Conservation (phyloP, 345 rosid species). For the Populus ilicifolia region DNA sequence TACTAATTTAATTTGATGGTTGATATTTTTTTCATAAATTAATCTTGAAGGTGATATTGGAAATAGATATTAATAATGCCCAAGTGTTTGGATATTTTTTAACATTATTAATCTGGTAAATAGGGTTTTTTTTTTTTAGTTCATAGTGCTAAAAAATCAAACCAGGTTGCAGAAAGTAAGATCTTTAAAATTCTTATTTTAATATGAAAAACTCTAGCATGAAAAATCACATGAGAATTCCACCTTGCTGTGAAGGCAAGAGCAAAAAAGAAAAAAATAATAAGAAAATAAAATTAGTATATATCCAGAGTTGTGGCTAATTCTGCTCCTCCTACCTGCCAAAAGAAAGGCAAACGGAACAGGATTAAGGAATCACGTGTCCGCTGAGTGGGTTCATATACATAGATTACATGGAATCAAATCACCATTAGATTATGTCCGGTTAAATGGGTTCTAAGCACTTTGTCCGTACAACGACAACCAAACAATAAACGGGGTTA, state of each 20-base stretch:
- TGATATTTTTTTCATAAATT: background rate
- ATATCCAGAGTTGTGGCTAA: background rate
- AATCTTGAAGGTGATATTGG: background rate
- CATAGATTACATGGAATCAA: background rate
- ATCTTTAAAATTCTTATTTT: too few relatives aligned
- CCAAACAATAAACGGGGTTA: slow-evolving; percentile 7
- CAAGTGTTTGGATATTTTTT: too few relatives aligned
- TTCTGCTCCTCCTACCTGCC: background rate
- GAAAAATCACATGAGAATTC: background rate
- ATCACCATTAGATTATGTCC: slow-evolving; percentile 22
- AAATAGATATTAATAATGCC: too few relatives aligned
- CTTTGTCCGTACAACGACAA: slow-evolving; percentile 34
- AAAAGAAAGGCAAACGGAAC: background rate
- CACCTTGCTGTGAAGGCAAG: background rate
- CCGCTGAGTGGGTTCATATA: background rate
- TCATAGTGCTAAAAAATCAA: background rate
- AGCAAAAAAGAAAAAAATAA: background rate
- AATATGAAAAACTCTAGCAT: too few relatives aligned
- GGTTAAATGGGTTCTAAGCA: slow-evolving; percentile 23
- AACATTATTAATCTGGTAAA: too few relatives aligned
- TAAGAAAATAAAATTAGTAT: background rate
- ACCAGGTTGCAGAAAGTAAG: too few relatives aligned
- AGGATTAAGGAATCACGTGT: background rate
- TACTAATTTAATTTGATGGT: background rate
- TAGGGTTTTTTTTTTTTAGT: too few relatives aligned